Conservation (phyloP, 2,329 filamentous ascomycete genomes). For the Elsinoe australis region DNA sequence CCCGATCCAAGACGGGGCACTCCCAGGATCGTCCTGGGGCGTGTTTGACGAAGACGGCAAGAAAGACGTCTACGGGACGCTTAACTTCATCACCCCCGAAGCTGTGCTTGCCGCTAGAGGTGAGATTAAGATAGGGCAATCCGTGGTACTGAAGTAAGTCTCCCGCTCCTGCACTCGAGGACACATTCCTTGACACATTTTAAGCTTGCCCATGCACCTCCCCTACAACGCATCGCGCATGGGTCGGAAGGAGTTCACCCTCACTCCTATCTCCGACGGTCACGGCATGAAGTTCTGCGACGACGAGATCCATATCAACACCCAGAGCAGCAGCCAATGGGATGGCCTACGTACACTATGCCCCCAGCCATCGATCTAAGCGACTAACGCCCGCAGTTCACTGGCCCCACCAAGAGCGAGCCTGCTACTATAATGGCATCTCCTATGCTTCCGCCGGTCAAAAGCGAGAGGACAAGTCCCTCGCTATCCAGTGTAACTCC, state of each 20-base stretch:
- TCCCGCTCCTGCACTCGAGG: neutral
- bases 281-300: conserved; percentile 38
- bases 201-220: conserved; percentile 32
- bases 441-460: conserved; percentile 21
- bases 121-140: conserved; percentile 42
- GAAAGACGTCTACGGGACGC: conserved; percentile 45
- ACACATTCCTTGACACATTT: neutral
- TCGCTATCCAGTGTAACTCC: conserved; percentile 27
- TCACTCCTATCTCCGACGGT: conserved; percentile 20
- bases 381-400: conserved; percentile 47
- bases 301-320: conserved; percentile 30
- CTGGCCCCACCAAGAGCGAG: conserved; percentile 40
- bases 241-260: conserved; percentile 23
- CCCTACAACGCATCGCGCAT: conserved; percentile 41
- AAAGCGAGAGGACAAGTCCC: conserved; percentile 18
- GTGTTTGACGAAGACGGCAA: conserved; percentile 45
- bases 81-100: conserved; percentile 47
- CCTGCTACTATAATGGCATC: conserved; percentile 29
- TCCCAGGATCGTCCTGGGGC: conserved; percentile 37
- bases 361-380: conserved; percentile 48
- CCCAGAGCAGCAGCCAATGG: conserved; percentile 41
- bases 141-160: conserved; percentile 10
- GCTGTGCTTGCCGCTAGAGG: conserved; percentile 37
- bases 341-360: conserved; percentile 43
- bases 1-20: neutral